Percentiles rank a stretch among this genome's conserved stretches.
These are phyloP conservation scores for Pharnaceum exiguum DNA, from an alignment of 148 eudicot genomes.

Conservation along the genomic window DNA sequence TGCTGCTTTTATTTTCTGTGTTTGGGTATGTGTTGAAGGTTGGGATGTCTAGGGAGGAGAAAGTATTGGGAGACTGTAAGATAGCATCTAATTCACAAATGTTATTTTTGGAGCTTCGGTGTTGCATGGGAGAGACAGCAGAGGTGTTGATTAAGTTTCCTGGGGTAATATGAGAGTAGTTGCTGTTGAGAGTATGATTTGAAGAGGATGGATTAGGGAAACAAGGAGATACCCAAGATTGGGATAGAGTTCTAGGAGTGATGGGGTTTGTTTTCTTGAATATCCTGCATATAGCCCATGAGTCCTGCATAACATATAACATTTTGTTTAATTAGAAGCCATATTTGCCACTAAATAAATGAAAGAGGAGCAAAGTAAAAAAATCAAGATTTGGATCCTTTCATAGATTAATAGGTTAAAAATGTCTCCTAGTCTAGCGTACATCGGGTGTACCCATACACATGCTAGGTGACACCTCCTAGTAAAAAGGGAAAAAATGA, in stretches of 20 bases:
- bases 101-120: conserved; percentile 8
- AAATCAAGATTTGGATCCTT: no score
- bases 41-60: conserved; percentile 23
- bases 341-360: no score
- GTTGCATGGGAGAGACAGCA: conserved; percentile 15
- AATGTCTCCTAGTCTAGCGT: no score
- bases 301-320: conserved; percentile 47
- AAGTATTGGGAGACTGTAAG: conserved; percentile 22
- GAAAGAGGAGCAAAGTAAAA: no score
- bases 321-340: no score
- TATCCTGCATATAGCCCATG: conserved; percentile 95
- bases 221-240: conserved; percentile 70
- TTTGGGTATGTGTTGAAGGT: conserved; percentile 24
- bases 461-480: no score
- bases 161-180: conserved; percentile 17
- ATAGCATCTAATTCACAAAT: conserved; percentile 5
- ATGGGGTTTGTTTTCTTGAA: conserved; percentile 71
- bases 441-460: no score
- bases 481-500: no score
- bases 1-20: background rate
- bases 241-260: conserved; percentile 59
- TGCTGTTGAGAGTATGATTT: background rate
- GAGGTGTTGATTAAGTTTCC: background rate
- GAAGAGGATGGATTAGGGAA: conserved; percentile 11
- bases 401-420: no score